Base-by-base conservation (phyloP, 352 stramenopile genomes). In the Pythium sp. region DNA sequence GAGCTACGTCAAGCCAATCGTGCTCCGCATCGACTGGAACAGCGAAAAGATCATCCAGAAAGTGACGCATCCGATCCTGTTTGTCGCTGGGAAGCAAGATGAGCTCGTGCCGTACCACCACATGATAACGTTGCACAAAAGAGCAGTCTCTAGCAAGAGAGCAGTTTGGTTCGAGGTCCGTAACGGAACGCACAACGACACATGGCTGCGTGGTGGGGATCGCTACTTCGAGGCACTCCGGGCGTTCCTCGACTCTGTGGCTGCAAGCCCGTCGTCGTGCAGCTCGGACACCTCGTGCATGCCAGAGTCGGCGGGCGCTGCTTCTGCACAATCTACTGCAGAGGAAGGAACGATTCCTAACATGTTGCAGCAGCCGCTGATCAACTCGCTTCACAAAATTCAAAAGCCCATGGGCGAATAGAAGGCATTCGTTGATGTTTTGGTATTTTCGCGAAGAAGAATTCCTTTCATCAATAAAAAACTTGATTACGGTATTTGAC, bases 121-220 rank as follows among this genome's bases (percentile, higher is more conserved):
- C 70, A 98, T 98, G 92, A 72, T 84, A 67, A 72, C 69, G 49
- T 77, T 98, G 62, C 68, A 89, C 24, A 62, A 76, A n/a, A 78
- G 97, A 32, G 87, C 80, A n/a, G 78, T 63, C 6, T 78, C 75
- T 9, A 91, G 79, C 56, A 72, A 74, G 58, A 73, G 66, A 22
- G 76, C 71, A 2, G 72, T 94, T 28, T 95, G 95, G 78, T 79
- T 89, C 49, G 70, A 76, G 2, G 84, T 98, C 9, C 79, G 90
- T n/a, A 81, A 92, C 11, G 95, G 95, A 5, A 98, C 91, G 3
- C 95, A 98, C 74, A 98, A 98, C 70, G 94, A 98, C 77, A 97
- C 92, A 43, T 98, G 92, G 92, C 70, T 97, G 34, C 82, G 92
- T 53, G 94, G 95, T 20, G 93, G 93, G 6, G 74, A 87, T 49